These are phyloP conservation scores for Trichoderma oligosporum DNA, from an alignment of 2,329 filamentous ascomycete genomes.

Conservation along the genomic window DNA sequence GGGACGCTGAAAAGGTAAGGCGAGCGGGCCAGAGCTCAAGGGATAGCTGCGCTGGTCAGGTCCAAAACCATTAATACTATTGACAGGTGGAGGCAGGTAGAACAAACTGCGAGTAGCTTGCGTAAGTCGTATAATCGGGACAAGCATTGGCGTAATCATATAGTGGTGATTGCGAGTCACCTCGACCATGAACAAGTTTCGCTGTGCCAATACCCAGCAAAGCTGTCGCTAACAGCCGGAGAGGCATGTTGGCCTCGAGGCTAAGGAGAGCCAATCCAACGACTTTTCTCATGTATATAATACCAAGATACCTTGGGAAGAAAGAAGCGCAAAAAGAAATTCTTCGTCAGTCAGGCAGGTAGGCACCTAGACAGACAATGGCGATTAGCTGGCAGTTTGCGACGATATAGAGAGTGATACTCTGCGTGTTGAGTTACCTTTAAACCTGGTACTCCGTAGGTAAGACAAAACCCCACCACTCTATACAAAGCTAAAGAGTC, in stretches of 20 bases:
- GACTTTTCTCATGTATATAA: neutral
- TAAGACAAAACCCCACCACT: too few species aligned
- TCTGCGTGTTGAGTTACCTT: too few species aligned
- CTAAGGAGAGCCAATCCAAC: neutral
- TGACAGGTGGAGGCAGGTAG: neutral
- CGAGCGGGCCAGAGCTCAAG: conserved; percentile 72
- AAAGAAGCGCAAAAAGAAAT: neutral
- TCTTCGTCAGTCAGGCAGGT: too few species aligned
- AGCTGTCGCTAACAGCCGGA: conserved; percentile 27
- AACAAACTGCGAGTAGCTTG: conserved; percentile 39
- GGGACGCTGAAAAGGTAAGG: conserved; percentile 83
- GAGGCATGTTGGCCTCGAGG: conserved; percentile 25
- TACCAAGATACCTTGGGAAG: too few species aligned
- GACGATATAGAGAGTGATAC: too few species aligned
- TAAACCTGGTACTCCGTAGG: too few species aligned
- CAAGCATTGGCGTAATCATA: conserved; percentile 32
- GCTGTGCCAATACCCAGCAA: conserved; percentile 28
- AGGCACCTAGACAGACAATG: neutral
- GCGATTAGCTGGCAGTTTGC: too few species aligned
- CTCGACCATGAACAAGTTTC: conserved; percentile 21
- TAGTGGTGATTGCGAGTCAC: conserved; percentile 28
- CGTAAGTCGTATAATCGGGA: conserved; percentile 41
- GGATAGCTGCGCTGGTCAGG: conserved; percentile 57
- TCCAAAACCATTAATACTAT: neutral
- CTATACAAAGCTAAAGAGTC: too few species aligned